Evolutionary conservation across 805 yeast genomes (phyloP).

Genomic region (Metschnikowia baotianmanensis): DNA sequence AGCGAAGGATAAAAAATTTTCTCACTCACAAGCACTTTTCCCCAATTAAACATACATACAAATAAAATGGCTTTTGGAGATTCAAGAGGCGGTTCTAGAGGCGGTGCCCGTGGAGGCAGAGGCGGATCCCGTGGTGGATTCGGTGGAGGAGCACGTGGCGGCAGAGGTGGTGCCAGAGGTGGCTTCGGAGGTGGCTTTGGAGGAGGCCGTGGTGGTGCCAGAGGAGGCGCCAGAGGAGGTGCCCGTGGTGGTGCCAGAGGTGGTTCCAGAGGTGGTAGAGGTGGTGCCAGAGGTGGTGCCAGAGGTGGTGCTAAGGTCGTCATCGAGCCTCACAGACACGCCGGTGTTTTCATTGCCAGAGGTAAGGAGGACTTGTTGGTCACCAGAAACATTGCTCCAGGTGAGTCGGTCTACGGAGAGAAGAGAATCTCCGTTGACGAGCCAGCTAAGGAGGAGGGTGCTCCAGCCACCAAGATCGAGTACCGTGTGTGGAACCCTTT

Average conservation of each 20-base stretch:
- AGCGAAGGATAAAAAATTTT: slow-evolving; percentile 12
- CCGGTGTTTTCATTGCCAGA: slow-evolving; percentile 98
- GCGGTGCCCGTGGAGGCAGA: slow-evolving; percentile 20
- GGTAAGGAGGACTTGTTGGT: slow-evolving; percentile 98
- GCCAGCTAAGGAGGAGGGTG: slow-evolving; percentile 84
- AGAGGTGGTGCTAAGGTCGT: slow-evolving; percentile 93
- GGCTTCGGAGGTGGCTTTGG: slow-evolving; percentile 46
- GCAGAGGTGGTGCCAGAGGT: slow-evolving; percentile 55
- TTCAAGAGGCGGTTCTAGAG: slow-evolving; percentile 23
- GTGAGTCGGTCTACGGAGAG: slow-evolving; percentile 98
- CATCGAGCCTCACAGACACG: slow-evolving; percentile 98
- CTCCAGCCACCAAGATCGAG: slow-evolving; percentile 90
- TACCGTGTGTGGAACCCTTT: slow-evolving; percentile 99
- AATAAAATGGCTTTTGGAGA: slow-evolving; percentile 21
- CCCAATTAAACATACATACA: slow-evolving; percentile 7
- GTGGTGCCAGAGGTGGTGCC: slow-evolving; percentile 81
- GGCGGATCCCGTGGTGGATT: slow-evolving; percentile 20
- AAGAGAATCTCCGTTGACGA: slow-evolving; percentile 93
- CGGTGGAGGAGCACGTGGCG: slow-evolving; percentile 42
- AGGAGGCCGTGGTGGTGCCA: slow-evolving; percentile 40
- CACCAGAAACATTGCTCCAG: slow-evolving; percentile 96
- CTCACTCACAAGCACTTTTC: slow-evolving; percentile 6
- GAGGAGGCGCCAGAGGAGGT: slow-evolving; percentile 33
- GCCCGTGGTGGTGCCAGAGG: slow-evolving; percentile 37
- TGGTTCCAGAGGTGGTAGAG: slow-evolving; percentile 55